These are phyloP conservation scores for Marchantia paleacea DNA, from an alignment of 225 moss, liverwort and hornwort genomes.

Conservation along the genomic window DNA sequence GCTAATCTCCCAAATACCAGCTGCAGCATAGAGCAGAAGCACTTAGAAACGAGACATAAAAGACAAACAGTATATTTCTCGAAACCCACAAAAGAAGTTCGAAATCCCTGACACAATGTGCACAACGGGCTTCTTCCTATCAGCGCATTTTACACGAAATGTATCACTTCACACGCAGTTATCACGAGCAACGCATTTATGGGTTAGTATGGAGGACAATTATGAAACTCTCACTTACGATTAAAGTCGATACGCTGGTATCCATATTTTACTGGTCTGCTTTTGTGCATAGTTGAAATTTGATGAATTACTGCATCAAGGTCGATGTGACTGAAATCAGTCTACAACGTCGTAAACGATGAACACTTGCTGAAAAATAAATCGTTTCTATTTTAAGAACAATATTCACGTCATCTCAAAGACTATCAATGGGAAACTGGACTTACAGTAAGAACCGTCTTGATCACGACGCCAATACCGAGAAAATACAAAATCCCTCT, in stretches of 20 bases:
- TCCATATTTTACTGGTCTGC: constrained; percentile 41
- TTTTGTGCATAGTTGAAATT: constrained; percentile 56
- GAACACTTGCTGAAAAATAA: too few relatives aligned
- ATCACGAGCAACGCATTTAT: neutral
- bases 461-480: constrained; percentile 72
- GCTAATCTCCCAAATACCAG: constrained; percentile 69
- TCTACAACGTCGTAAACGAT: neutral
- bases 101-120: neutral
- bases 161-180: neutral
- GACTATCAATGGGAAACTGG: neutral
- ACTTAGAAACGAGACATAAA: neutral
- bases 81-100: neutral
- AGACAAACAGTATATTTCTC: neutral
- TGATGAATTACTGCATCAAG: constrained; percentile 56
- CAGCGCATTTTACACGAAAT: neutral
- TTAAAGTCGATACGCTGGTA: constrained; percentile 57
- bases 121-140: neutral
- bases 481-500: constrained; percentile 70
- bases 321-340: neutral
- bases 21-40: constrained; percentile 31
- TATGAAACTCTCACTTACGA: constrained; percentile 48
- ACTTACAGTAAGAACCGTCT: constrained; percentile 79
- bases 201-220: neutral
- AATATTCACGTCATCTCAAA: neutral
- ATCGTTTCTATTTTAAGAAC: too few relatives aligned